These are phyloP conservation scores for Entophlyctis luteolus DNA, from an alignment of 192 early-diverging fungal species.

Conservation along the genomic window DNA sequence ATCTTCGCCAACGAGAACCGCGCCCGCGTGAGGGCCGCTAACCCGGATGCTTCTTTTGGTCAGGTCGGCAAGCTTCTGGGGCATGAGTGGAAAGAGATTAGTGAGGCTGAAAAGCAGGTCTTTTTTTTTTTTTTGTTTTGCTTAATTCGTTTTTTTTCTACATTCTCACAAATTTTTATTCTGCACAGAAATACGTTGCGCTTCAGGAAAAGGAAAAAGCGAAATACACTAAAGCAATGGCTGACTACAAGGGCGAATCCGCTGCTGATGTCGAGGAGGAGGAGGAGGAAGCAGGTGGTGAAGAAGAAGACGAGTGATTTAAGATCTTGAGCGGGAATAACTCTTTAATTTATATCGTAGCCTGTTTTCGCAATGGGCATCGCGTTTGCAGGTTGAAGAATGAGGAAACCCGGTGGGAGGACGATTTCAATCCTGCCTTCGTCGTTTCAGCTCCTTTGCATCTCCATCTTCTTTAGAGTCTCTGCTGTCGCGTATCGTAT, in stretches of 20 bases:
- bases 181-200: conserved; percentile 32
- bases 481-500: no score
- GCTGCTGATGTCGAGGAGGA: conserved; percentile 5
- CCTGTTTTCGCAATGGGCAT: no score
- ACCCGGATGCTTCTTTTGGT: conserved; percentile 63
- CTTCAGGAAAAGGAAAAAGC: conserved; percentile 45
- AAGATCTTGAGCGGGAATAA: no score
- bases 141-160: neutral
- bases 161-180: neutral
- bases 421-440: no score
- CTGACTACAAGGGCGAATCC: conserved; percentile 23
- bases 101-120: conserved; percentile 48
- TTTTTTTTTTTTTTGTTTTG: neutral
- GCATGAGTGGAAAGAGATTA: conserved; percentile 61
- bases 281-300: conserved; percentile 10
- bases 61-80: conserved; percentile 71
- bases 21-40: conserved; percentile 69
- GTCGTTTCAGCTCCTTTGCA: no score
- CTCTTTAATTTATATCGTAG: no score
- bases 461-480: no score
- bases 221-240: conserved; percentile 34
- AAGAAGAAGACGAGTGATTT: no score
- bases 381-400: no score
- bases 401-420: no score
- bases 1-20: conserved; percentile 84